These are phyloP conservation scores for Fusarium veterinarium DNA, from an alignment of 2,329 filamentous ascomycete species.

Conservation along the genomic window DNA sequence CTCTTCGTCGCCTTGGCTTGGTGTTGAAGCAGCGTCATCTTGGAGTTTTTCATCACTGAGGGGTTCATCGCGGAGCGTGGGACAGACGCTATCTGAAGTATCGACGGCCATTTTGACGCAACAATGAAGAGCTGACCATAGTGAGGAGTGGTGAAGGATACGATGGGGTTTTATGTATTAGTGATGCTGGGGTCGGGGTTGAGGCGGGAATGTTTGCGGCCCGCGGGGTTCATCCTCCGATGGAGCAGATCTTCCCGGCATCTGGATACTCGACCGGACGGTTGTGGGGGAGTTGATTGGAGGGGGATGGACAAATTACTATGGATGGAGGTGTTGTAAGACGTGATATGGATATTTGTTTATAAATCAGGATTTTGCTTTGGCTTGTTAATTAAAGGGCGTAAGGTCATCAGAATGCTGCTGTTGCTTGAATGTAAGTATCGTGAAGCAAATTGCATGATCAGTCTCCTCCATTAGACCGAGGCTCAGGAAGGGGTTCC, in stretches of 20 bases:
- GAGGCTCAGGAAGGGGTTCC: accelerated
- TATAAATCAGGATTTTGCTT: not conserved
- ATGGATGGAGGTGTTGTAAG: not conserved
- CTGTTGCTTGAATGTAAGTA: accelerated
- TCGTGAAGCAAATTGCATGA: not conserved
- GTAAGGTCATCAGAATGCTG: not conserved
- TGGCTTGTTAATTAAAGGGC: not conserved
- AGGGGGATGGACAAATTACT: not conserved
- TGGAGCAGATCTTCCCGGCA: constrained; percentile 13
- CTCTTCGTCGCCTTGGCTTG: not conserved
- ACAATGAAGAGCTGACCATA: accelerated
- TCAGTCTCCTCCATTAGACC: not conserved
- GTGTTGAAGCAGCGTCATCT: constrained; percentile 21
- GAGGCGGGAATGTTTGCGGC: not conserved
- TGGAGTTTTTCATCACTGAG: constrained; percentile 13
- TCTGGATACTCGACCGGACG: not conserved
- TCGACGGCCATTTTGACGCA: not conserved
- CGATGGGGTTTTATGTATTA: constrained; percentile 12
- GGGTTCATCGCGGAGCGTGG: constrained; percentile 5
- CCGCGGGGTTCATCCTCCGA: constrained; percentile 34
- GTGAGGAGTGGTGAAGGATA: not conserved
- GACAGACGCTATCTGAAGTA: constrained; percentile 14
- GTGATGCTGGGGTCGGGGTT: not conserved
- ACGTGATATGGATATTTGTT: not conserved
- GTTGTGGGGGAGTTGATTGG: not conserved